Conservation (phyloP, 768 basidiomycete species). For the Suillus spraguei region DNA sequence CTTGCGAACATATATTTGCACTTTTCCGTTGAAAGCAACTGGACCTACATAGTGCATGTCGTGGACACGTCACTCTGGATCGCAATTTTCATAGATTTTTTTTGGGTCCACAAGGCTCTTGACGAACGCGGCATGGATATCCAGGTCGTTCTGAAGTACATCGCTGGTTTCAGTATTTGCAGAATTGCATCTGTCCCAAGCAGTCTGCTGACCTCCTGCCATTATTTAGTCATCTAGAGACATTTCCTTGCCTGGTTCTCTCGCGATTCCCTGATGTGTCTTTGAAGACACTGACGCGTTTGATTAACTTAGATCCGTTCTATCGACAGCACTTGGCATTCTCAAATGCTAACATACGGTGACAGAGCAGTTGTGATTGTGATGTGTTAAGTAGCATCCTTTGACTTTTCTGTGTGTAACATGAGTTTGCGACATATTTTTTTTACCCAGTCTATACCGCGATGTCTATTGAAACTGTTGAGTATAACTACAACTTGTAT, state of each 20-base stretch:
- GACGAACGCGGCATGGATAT: neutral
- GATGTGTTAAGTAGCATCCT: neutral
- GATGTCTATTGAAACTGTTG: neutral
- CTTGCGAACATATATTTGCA: no score
- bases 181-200: neutral
- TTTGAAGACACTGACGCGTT: neutral
- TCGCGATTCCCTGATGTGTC: neutral
- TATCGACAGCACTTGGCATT: neutral
- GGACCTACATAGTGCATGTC: neutral
- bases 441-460: conserved; percentile 32
- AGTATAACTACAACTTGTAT: neutral
- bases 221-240: neutral
- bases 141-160: neutral
- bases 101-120: neutral
- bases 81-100: neutral
- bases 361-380: neutral
- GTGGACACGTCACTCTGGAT: neutral
- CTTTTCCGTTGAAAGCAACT: neutral
- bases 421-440: conserved; percentile 37
- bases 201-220: neutral
- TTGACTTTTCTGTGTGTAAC: neutral
- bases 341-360: neutral
- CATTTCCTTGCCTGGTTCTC: neutral
- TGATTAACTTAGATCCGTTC: neutral
- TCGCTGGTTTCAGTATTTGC: neutral